These are phyloP conservation scores for Arthrobotrys sphaeroides DNA, from an alignment of 2,329 filamentous ascomycete species.

Conservation along the genomic window DNA sequence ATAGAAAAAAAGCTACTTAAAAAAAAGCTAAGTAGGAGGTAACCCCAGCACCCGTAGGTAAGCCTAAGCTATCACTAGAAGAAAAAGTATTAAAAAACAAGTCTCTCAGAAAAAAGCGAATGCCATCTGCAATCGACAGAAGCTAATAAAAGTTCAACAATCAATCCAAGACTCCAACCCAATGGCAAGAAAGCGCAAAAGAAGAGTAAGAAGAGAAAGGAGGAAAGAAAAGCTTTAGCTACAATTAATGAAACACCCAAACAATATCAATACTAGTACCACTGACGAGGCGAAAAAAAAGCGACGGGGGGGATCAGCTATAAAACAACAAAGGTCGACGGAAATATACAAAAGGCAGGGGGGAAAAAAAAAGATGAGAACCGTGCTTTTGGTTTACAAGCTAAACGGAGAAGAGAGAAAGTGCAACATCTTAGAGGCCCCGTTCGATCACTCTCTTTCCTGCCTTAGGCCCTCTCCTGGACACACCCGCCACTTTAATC, in stretches of 20 bases:
- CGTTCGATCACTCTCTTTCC: background rate
- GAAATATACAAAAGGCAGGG: background rate
- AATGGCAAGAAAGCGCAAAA: constrained; percentile 28
- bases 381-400: constrained; percentile 29
- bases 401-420: background rate
- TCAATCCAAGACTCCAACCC: constrained; percentile 53
- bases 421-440: background rate
- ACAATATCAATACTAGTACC: constrained; percentile 24
- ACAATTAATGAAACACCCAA: constrained; percentile 31
- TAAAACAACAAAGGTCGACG: background rate
- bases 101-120: background rate
- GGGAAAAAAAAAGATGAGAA: constrained; percentile 18
- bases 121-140: background rate
- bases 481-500: background rate
- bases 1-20: background rate
- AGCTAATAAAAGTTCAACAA: background rate
- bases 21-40: too few relatives aligned
- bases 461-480: background rate
- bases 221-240: background rate
- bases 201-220: constrained; percentile 4
- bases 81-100: constrained; percentile 12
- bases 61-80: too few relatives aligned
- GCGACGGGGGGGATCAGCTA: constrained; percentile 1
- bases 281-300: constrained; percentile 10
- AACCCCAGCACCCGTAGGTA: too few relatives aligned